Percentiles rank a stretch among this genome's conserved stretches.
These are phyloP conservation scores for Lasiodiplodia sp. DNA, from an alignment of 2,329 filamentous ascomycete species.

Conservation along the genomic window DNA sequence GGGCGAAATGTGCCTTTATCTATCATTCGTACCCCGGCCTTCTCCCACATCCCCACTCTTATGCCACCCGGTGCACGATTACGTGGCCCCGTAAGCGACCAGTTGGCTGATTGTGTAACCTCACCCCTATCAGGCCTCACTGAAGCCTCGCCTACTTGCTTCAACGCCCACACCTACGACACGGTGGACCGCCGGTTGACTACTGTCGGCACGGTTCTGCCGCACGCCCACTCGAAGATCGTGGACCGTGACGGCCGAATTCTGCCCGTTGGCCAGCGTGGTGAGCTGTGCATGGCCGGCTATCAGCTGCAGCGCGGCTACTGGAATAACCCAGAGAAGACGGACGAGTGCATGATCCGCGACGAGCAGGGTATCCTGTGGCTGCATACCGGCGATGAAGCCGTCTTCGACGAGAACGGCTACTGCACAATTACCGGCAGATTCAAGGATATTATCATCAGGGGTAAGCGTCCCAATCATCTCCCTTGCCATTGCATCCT, in stretches of 20 bases:
- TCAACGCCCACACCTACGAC: conserved; percentile 80
- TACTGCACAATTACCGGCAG: conserved; percentile 77
- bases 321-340: conserved; percentile 76
- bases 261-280: conserved; percentile 71
- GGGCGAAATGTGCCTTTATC: background rate
- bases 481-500: conserved; percentile 36
- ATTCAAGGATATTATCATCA: conserved; percentile 82
- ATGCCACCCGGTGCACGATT: background rate
- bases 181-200: conserved; percentile 70
- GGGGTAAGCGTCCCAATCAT: conserved; percentile 54
- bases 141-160: conserved; percentile 80
- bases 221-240: conserved; percentile 77
- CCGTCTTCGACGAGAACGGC: conserved; percentile 49
- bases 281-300: conserved; percentile 79
- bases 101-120: background rate
- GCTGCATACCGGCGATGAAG: conserved; percentile 51
- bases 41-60: background rate
- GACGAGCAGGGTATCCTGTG: conserved; percentile 64
- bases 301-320: conserved; percentile 75
- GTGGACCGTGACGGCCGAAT: conserved; percentile 71
- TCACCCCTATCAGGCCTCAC: conserved; percentile 64
- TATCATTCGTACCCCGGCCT: background rate
- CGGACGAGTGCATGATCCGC: conserved; percentile 72
- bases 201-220: conserved; percentile 79
- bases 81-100: conserved; percentile 3